Evolutionary conservation across 2,329 filamentous ascomycete species (phyloP).

Genomic region (Anthostomella pinea): DNA sequence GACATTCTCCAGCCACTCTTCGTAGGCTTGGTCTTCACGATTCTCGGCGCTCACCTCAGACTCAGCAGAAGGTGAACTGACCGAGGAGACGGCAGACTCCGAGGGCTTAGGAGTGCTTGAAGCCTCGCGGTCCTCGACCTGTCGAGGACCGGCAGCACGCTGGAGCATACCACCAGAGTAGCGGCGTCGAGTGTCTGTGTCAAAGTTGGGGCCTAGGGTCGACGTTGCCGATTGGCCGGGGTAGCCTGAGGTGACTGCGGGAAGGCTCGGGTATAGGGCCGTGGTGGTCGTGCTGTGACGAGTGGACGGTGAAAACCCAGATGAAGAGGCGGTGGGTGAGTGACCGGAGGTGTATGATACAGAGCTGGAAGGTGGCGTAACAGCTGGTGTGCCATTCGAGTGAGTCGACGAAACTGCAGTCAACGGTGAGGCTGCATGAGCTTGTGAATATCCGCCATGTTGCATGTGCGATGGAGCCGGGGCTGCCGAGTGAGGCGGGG

Average conservation of each 20-base stretch:
- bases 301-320: conserved; percentile 65
- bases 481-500: conserved; percentile 37
- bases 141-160: conserved; percentile 44
- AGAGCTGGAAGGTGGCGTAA: conserved; percentile 72
- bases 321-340: conserved; percentile 69
- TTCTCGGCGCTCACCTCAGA: conserved; percentile 51
- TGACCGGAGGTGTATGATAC: conserved; percentile 77
- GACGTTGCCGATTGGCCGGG: conserved; percentile 66
- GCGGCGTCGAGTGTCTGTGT: conserved; percentile 60
- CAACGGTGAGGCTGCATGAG: conserved; percentile 60
- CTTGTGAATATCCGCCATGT: conserved; percentile 42
- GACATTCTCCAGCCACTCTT: conserved; percentile 65
- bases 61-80: conserved; percentile 54
- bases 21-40: conserved; percentile 59
- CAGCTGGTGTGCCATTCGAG: conserved; percentile 65
- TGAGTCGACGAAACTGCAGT: conserved; percentile 56
- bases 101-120: conserved; percentile 42
- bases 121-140: conserved; percentile 35
- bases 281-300: conserved; percentile 59
- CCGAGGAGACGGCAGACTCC: conserved; percentile 41
- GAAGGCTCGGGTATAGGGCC: conserved; percentile 73
- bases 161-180: conserved; percentile 68
- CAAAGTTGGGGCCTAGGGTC: conserved; percentile 67
- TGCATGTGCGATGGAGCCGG: conserved; percentile 36
- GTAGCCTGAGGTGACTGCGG: conserved; percentile 67